Base-by-base conservation (phyloP, 2,329 filamentous ascomycete species). In the Pseudocercospora fuligena region DNA sequence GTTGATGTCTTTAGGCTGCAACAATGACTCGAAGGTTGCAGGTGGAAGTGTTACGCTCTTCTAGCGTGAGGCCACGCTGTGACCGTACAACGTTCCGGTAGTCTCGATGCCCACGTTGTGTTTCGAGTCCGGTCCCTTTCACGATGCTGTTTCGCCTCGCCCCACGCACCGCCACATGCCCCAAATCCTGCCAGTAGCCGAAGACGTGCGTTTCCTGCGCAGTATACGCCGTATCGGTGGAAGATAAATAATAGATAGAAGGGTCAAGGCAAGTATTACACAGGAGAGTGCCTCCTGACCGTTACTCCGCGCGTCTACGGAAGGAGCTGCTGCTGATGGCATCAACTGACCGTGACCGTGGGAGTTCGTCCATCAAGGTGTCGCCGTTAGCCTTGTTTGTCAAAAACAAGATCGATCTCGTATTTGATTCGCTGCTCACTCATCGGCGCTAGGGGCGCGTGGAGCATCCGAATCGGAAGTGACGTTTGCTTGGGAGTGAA, bases 131-230 rank as follows among this genome's bases (percentile, higher is more conserved):
- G 43, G 59, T 62, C 40, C 23, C 31, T 57, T 62, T 33, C 49
- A 46, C 19, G 40, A 51, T 25, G 11, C 27, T 56, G 31, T 33
- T 40, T 47, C 27, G 19, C 19, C 54, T 19, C 53, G 25, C 25
- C 36, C 64, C 58, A 56, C 53, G 65, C 63, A 65, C 65, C 65
- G 65, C 65, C 67, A 65, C 67, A 47, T 19, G 51, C 51, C 49
- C 51, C 51, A 16, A 19, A 33, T 56, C 27, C 51, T 49, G 46
- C 46, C 9, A 49, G 46, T 21, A 47, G 46, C 46, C 46, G 46
- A 25, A 21, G 23, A 49, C 5, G 46, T 49, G 19, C 16, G 58
- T 29, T 47, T 60, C 33, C 19, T 19, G n/a, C 36, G 51, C 29
- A 43, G 51, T 40, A 19, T 9, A 12, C 9, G 31, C 11, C 2